Evolutionary conservation across 2,329 filamentous ascomycete genomes (phyloP), one percentile per base, ranked within the genome.

Genomic region (Claviceps capensis): DNA sequence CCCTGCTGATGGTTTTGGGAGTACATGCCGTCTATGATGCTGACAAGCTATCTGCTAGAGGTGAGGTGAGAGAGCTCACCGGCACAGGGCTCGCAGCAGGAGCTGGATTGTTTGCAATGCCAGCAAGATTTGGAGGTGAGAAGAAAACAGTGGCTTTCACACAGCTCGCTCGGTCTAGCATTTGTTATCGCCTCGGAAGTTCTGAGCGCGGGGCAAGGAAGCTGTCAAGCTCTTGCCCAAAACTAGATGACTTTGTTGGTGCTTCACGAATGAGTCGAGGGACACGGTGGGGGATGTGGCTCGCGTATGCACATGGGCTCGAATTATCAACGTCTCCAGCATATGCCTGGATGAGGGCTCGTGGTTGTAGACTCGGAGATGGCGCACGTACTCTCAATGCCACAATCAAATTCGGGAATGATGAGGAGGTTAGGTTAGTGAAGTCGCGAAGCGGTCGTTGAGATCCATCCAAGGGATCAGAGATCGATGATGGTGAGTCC

Each of bases 1-100:
- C 81, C 81, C 70, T 83, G 82, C 65, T 86, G 82, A 65, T 78
- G 82, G 64, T 75, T 76, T 67, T 86, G 82, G 63, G 80, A 81
- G 74, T 84, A 89, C 85, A 89, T 89, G 66, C 76, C 75, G 67
- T 58, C 51, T 59, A 43, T 22, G 17, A 55, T 53, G 54, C 51
- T 57, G 54, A 53, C 52, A 48, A 52, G 52, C 54, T 53, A 55
- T 50, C 55, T 50, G 51, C 54, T 55, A 47, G 50, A 44, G 45
- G 50, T 41, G 53, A 44, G 41, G 47, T 52, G 40, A 44, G 47
- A 54, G 52, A 53, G 56, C 57, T 61, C 60, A 61, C 60, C 62
- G 59, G 61, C 59, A 53, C 59, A 53, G 51, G 59, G 62, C 60
- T 64, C 61, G 59, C 57, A 57, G 58, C 49, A 47, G 42, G 56